Percentiles rank a stretch among this genome's conserved stretches.
Conservation (phyloP, 2,329 filamentous ascomycete species). For the Blumeriella jaapii region DNA sequence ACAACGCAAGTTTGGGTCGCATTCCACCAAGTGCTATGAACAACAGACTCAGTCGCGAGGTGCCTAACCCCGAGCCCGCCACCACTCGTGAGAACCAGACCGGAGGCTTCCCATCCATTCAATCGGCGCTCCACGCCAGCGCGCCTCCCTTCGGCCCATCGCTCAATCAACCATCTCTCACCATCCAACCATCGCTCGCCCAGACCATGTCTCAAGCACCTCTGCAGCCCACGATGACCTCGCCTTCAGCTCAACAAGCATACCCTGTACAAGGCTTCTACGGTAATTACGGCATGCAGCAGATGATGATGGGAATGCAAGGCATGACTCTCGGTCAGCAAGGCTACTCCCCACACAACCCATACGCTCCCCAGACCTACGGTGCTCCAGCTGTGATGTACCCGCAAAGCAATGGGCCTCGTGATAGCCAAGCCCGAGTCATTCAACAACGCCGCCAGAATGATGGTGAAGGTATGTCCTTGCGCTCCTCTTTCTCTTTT, state of each 20-base stretch:
- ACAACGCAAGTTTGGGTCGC: constrained; percentile 72
- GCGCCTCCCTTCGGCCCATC: constrained; percentile 68
- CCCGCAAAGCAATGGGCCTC: constrained; percentile 35
- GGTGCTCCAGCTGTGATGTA: constrained; percentile 17
- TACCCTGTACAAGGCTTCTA: constrained; percentile 27
- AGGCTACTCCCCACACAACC: constrained; percentile 44
- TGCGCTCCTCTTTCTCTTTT: constrained; percentile 26
- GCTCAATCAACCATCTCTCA: too few relatives aligned
- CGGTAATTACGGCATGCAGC: constrained; percentile 36
- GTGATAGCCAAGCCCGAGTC: constrained; percentile 65
- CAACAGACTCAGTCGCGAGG: constrained; percentile 62
- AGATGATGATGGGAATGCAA: constrained; percentile 58
- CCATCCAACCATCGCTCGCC: too few relatives aligned
- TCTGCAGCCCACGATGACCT: constrained; percentile 18
- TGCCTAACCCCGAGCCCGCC: constrained; percentile 30
- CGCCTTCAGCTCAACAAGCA: constrained; percentile 20
- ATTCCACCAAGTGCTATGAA: constrained; percentile 57
- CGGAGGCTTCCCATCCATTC: constrained; percentile 45
- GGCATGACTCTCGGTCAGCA: constrained; percentile 45
- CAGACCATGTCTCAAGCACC: constrained; percentile 25
- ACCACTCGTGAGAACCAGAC: constrained; percentile 32
- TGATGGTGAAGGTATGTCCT: constrained; percentile 53
- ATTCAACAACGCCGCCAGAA: constrained; percentile 65
- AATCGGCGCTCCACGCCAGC: constrained; percentile 67
- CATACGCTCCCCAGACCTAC: constrained; percentile 31